Base-by-base conservation (phyloP, 495 filamentous ascomycete species). In the Xylaria sp. region DNA sequence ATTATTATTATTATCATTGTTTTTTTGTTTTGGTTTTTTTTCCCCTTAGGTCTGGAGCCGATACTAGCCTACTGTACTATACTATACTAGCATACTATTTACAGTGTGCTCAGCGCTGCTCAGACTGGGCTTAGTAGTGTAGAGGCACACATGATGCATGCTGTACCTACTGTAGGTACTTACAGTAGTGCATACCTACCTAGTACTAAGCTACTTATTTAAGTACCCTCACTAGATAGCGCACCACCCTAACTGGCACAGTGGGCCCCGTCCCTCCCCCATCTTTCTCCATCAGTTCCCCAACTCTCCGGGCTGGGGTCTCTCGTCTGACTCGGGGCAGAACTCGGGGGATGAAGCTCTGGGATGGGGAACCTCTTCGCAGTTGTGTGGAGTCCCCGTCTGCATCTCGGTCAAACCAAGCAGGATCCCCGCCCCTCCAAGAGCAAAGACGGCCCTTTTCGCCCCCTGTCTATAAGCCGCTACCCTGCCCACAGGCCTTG, bases 401-500 rank as follows among this genome's bases (percentile, higher is more conserved):
- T 68, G 70, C 73, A 72, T 68, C 63, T 75, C 73, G 71, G 77
- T 74, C 71, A 75, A 73, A 74, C 73, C 75, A 71, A 75, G 74
- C 72, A 76, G 73, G 70, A 74, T 71, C 71, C 46, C 48, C 68
- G 65, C 71, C 67, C 69, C 71, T 69, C 75, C 73, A 71, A 66
- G 68, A 63, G 70, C 40, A 69, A 74, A 72, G 77, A 78, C 75
- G 77, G 77, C 72, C 77, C 75, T 78, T 78, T 78, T 78, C 70
- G 41, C 67, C 77, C 77, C 62, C 55, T 75, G 76, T 74, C 72
- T 72, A 73, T 74, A 74, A 72, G 65, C 70, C 67, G 58, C 64
- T 55, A 72, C 64, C 74, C 75, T 71, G 67, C 69, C 69, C 43
- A 67, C 71, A 70, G 37, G 68, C 12, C 48, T 71, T 71, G 70